Conservation (phyloP, 169 alveolate species). For the Babesia bigemina region DNA sequence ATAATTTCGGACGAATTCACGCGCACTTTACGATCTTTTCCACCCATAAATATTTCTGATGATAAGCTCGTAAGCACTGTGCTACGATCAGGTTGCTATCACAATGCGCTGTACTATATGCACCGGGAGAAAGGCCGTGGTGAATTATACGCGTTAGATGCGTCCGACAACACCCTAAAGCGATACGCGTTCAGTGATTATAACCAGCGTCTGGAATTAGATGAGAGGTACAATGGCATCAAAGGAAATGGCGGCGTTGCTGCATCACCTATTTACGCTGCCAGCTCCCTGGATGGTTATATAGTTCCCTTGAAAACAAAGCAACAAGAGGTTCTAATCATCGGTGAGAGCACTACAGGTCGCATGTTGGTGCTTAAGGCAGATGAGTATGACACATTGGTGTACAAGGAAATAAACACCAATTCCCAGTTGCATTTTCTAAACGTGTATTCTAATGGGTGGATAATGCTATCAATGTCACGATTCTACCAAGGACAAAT, state of each 20-base stretch:
- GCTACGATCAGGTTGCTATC: slow-evolving; percentile 11
- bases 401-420: slow-evolving; percentile 47
- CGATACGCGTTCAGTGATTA: slow-evolving; percentile 7
- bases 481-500: slow-evolving; percentile 31
- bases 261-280: slow-evolving; percentile 18
- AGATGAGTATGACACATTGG: background rate
- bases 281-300: slow-evolving; percentile 40
- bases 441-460: background rate
- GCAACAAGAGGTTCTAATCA: slow-evolving; percentile 6
- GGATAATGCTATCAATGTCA: slow-evolving; percentile 52
- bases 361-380: slow-evolving; percentile 40
- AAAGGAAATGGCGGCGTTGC: background rate
- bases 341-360: slow-evolving; percentile 54
- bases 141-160: slow-evolving; percentile 36
- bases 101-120: slow-evolving; percentile 16
- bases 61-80: background rate
- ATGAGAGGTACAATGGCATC: background rate
- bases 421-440: slow-evolving; percentile 1
- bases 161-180: slow-evolving; percentile 15
- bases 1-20: slow-evolving; percentile 54
- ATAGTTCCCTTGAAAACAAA: background rate
- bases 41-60: too few species aligned
- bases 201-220: background rate
- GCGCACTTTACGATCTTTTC: background rate
- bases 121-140: background rate